These are phyloP conservation scores for Penicillium herquei DNA, from an alignment of 495 filamentous ascomycete species.

Conservation along the genomic window DNA sequence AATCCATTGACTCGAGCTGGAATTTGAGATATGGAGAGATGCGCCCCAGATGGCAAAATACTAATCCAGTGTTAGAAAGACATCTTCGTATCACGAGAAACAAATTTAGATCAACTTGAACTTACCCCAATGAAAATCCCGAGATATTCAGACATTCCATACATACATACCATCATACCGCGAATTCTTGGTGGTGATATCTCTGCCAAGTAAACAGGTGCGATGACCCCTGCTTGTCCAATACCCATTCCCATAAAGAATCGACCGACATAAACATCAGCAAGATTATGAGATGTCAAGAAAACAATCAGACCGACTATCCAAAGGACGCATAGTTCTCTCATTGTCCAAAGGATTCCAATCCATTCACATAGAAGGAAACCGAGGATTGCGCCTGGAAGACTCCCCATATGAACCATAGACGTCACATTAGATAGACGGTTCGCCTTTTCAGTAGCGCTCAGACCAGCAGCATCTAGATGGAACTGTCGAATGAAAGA, in stretches of 20 bases:
- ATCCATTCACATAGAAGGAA: conserved; percentile 58
- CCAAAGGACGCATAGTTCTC: conserved; percentile 57
- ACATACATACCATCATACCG: conserved; percentile 56
- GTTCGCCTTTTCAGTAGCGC: conserved; percentile 43
- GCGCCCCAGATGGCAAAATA: conserved; percentile 48
- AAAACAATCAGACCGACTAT: conserved; percentile 56
- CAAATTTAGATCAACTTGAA: background rate
- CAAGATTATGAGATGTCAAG: conserved; percentile 53
- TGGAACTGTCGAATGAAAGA: conserved; percentile 21
- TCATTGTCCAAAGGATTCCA: conserved; percentile 59
- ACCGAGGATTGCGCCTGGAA: conserved; percentile 56
- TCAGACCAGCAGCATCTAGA: conserved; percentile 37
- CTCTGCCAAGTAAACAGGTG: conserved; percentile 58
- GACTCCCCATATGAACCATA: conserved; percentile 62
- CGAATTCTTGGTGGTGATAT: conserved; percentile 53
- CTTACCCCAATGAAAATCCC: conserved; percentile 53
- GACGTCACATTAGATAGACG: conserved; percentile 60
- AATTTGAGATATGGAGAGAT: conserved; percentile 50
- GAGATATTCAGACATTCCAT: conserved; percentile 60
- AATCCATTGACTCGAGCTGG: conserved; percentile 46
- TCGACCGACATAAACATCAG: conserved; percentile 56
- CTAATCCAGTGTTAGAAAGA: conserved; percentile 6
- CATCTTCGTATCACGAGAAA: no score
- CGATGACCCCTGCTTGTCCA: conserved; percentile 59
- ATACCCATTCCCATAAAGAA: conserved; percentile 63